Evolutionary conservation across 768 basidiomycete genomes (phyloP).

Genomic region (Termitomyces heimii): DNA sequence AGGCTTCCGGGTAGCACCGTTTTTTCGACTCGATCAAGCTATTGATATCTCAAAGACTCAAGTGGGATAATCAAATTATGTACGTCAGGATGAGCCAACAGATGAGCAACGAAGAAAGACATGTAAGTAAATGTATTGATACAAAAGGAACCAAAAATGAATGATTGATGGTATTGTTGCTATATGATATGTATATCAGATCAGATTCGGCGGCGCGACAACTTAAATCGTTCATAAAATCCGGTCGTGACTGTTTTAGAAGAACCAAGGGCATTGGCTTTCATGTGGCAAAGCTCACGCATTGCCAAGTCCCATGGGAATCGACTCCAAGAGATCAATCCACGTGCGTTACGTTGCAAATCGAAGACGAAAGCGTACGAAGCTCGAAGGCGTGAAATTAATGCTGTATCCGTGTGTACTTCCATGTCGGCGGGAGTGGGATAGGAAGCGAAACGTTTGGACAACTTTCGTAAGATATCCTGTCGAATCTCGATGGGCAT

Average conservation of each 20-base stretch:
- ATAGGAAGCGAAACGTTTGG: constrained; percentile 29
- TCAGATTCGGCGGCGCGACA: constrained; percentile 11
- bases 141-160: neutral
- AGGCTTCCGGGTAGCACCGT: neutral
- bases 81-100: neutral
- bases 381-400: constrained; percentile 34
- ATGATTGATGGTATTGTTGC: neutral
- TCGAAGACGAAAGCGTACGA: constrained; percentile 45
- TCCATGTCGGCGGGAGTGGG: constrained; percentile 22
- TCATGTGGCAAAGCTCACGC: constrained; percentile 44
- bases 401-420: constrained; percentile 22
- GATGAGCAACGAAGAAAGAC: neutral
- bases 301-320: constrained; percentile 51
- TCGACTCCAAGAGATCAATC: constrained; percentile 20
- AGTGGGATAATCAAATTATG: neutral
- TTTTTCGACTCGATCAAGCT: neutral
- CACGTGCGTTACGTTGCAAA: constrained; percentile 8
- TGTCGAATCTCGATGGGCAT: constrained; percentile 40
- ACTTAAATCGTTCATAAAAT: constrained; percentile 38
- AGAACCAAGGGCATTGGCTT: constrained; percentile 33
- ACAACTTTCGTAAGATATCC: constrained; percentile 37
- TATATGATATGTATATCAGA: neutral
- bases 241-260: constrained; percentile 31
- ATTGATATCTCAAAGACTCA: neutral
- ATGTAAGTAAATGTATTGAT: neutral